Evolutionary conservation across 176 grass and related monocot species (phyloP).

Genomic region (Oropetium thomaeum): DNA sequence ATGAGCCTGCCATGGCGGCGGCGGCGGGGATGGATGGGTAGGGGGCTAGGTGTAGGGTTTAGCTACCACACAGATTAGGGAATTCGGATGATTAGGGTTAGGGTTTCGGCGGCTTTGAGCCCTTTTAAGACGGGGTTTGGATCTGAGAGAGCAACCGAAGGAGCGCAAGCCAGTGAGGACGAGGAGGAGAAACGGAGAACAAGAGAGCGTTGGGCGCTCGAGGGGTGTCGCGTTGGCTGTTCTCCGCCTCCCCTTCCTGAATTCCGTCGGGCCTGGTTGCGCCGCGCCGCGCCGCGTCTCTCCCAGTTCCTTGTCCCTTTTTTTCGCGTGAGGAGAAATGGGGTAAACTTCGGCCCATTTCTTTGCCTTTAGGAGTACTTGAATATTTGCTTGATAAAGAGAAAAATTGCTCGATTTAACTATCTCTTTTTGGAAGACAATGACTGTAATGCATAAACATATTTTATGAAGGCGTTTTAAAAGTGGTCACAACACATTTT

Average conservation of each 20-base stretch:
- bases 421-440: not conserved
- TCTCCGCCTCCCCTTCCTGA: not conserved
- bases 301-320: not conserved
- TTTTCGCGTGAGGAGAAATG: not conserved
- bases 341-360: not conserved
- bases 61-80: not conserved
- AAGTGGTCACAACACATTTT: too few relatives aligned
- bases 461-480: too few relatives aligned
- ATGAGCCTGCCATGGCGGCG: constrained; percentile 44
- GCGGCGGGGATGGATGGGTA: constrained; percentile 1
- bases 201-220: not conserved
- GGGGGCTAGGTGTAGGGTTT: constrained; percentile 29
- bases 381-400: not conserved
- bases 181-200: not conserved
- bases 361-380: too few relatives aligned
- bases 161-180: not conserved
- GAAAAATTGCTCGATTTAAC: not conserved
- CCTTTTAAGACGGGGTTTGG: constrained; percentile 42
- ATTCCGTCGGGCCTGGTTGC: not conserved
- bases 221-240: not conserved
- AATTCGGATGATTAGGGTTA: constrained; percentile 50
- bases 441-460: not conserved
- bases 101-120: constrained; percentile 55
- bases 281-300: not conserved
- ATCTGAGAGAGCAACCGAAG: constrained; percentile 27